A percentile compares a stretch with the other conserved stretches of the same genome.
Conservation (phyloP, 768 basidiomycete species). For the Boletus rubescentipes region DNA sequence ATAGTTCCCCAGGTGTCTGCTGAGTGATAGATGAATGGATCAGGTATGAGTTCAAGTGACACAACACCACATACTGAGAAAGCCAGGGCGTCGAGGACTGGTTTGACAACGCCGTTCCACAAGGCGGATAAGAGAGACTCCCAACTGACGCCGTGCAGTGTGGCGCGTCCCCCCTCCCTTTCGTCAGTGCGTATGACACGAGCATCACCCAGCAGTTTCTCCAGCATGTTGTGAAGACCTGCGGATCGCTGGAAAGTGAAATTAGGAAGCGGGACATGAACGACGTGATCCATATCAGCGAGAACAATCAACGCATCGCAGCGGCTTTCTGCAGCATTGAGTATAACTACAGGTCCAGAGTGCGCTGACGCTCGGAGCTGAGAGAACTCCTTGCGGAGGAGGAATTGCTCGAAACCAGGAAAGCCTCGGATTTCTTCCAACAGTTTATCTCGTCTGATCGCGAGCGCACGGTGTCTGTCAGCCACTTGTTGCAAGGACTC, state of each 20-base stretch:
- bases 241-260: background rate
- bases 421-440: background rate
- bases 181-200: background rate
- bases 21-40: background rate
- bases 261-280: constrained; percentile 5
- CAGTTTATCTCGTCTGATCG: background rate
- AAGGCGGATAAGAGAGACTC: background rate
- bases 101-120: background rate
- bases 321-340: constrained; percentile 2
- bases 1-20: background rate
- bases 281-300: background rate
- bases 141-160: background rate
- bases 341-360: background rate
- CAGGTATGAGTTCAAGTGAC: background rate
- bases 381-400: background rate
- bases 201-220: background rate
- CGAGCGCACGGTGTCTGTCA: background rate
- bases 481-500: background rate
- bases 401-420: background rate
- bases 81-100: background rate
- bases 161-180: background rate
- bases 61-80: background rate
- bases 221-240: background rate
- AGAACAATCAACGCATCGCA: constrained; percentile 31
- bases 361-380: background rate